A percentile compares a stretch with the other conserved stretches of the same genome.
These are phyloP conservation scores for Colletotrichum scovillei DNA, from an alignment of 2,329 filamentous ascomycete species.

Conservation along the genomic window DNA sequence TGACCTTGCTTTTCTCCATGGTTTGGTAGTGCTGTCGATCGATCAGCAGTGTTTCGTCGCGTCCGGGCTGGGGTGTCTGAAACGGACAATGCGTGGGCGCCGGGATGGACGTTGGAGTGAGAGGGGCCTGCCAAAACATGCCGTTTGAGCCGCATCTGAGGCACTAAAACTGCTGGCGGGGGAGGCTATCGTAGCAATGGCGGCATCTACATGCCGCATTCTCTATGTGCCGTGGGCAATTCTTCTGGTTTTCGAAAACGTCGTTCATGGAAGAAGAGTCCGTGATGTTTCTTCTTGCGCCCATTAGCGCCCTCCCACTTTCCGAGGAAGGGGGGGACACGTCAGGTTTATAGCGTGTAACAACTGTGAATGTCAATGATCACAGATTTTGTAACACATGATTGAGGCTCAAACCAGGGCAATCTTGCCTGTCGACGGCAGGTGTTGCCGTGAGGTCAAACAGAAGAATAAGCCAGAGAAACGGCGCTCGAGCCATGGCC, in stretches of 20 bases:
- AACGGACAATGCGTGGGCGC: constrained; percentile 33
- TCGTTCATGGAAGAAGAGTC: not conserved
- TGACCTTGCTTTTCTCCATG: not conserved
- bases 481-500: constrained; percentile 16
- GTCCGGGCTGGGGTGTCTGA: constrained; percentile 33
- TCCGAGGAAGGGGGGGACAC: constrained; percentile 3
- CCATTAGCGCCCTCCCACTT: constrained; percentile 23
- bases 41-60: constrained; percentile 34
- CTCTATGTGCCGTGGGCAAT: constrained; percentile 5
- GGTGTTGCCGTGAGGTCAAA: constrained; percentile 14
- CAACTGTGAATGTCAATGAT: not conserved
- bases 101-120: constrained; percentile 29
- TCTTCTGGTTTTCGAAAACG: not conserved
- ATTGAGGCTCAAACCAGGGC: not conserved
- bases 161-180: not conserved
- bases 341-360: constrained; percentile 19
- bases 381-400: not conserved
- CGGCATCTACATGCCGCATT: constrained; percentile 8
- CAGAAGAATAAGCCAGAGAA: not conserved
- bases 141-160: constrained; percentile 34
- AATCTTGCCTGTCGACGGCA: constrained; percentile 12
- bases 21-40: constrained; percentile 26
- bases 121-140: constrained; percentile 17
- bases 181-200: not conserved
- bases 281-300: constrained; percentile 14